Evolutionary conservation across 345 rosid genomes (phyloP), one percentile per base, ranked within the genome.

Genomic region (Sisymbrium irio): DNA sequence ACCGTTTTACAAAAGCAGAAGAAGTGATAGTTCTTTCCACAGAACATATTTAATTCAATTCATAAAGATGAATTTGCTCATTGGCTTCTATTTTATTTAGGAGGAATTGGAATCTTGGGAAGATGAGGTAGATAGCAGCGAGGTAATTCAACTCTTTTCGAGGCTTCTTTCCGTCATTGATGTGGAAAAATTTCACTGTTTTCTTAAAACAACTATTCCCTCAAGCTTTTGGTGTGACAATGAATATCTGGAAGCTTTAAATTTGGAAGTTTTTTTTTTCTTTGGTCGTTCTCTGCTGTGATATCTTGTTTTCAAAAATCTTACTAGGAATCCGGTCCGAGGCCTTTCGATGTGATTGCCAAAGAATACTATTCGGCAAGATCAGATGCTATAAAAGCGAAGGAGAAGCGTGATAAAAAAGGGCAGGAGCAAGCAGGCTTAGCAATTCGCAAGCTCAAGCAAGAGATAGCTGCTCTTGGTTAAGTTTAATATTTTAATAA

Each of bases 391-490:
- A 51, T 85, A 72, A 80, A 79, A 77, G 94, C 98, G 71, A 93
- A 93, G 83, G 89, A 82, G 55, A 85, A 77, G 47, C 71, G 81
- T 65, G 94, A 93, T 80, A 91, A 87, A 78, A 83, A 74, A 54
- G 81, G 86, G 44, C 92, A 91, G 83, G 92, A 83, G 69, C 82
- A 69, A 75, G 91, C 94, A 25, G 90, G 97, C 73, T 67, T 68
- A 58, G 77, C 75, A 22, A 89, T 93, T 73, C 86, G 87, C 72
- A 82, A 85, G 82, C 90, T 93, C 77, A 93, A 93, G 88, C 94
- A 87, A 77, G 97, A 93, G 81, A 82, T 93, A 77, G 80, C 92
- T 75, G 87, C 88, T 74, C 84, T 88, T 81, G 98, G 97, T 89
- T 47, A 76, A 63, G 73, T 84, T 69, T 22, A 46, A 47, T 69